Base-by-base conservation (phyloP, 768 basidiomycete genomes). In the Brasilioporus rufonigricans region DNA sequence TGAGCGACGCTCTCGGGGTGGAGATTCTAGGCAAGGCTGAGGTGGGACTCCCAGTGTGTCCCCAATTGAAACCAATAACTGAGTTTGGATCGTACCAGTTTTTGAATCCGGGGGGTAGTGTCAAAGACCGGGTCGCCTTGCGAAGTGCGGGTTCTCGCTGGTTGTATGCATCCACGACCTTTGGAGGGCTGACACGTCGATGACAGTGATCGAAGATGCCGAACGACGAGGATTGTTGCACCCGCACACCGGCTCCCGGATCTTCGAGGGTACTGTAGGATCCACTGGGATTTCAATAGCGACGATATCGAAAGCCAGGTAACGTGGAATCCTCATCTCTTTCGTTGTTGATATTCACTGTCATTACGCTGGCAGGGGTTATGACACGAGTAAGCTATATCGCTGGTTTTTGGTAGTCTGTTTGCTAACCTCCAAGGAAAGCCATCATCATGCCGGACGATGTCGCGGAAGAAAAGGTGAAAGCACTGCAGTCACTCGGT, bases 211-310 rank as follows among this genome's bases (percentile, higher is more conserved):
- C 61, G 83, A 94, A 58, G 91, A 98, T 64, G 97, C 97, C 0
- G 96, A 98, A 68, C 79, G 80, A 10, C 76, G 81, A 56, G 94
- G 94, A 1, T 74, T 93, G 3, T 73, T 99, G 1, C 81, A 86
- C 52, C 97, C 95, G 0, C 71, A 93, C 57, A 94, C 92, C 0
- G 89, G 90, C 7, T 97, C 91, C 0, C 84, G 91, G 8, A 93
- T 99, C 36, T 99, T 98, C 54, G 97, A 98, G 70, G 97, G 97
- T 4, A 99, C 96, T 0, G 92, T 96, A 4, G 97, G 93, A 9
- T 94, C 92, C 0, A 97, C 94, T 0, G 94, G 97, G 7, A 98
- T 98, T 53, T 97, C 94, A 1, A 86, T 99, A 48, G 96, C 97
- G 0, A 97, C 91, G 3, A 89, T 99, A 48, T 90, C 93, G 2